These are phyloP conservation scores for Poteriospumella lacustris DNA, from an alignment of 108 stramenopile genomes.

Conservation along the genomic window DNA sequence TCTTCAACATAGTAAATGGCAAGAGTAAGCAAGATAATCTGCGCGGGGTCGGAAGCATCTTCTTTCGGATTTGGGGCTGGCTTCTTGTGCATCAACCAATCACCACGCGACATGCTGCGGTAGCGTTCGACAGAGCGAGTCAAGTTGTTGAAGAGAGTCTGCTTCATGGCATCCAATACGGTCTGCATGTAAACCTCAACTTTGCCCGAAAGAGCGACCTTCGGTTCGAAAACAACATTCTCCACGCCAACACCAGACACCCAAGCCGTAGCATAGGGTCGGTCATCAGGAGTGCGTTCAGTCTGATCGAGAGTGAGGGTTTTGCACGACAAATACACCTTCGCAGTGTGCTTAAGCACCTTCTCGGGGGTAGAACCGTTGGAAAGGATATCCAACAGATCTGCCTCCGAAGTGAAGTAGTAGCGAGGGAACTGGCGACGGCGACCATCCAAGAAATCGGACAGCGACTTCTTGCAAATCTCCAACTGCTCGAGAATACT, in stretches of 20 bases:
- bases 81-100: slow-evolving; percentile 65
- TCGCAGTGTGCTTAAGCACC: slow-evolving; percentile 65
- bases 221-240: slow-evolving; percentile 61
- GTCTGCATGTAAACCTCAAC: slow-evolving; percentile 74
- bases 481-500: slow-evolving; percentile 63
- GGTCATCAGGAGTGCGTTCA: slow-evolving; percentile 25
- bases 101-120: slow-evolving; percentile 52
- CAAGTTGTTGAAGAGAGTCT: slow-evolving; percentile 55
- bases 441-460: slow-evolving; percentile 69
- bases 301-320: slow-evolving; percentile 51
- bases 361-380: slow-evolving; percentile 65
- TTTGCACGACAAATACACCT: slow-evolving; percentile 68
- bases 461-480: slow-evolving; percentile 68
- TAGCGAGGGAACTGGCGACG: slow-evolving; percentile 71
- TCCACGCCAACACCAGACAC: slow-evolving; percentile 65
- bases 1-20: slow-evolving; percentile 66
- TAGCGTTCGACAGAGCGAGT: slow-evolving; percentile 57
- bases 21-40: slow-evolving; percentile 64
- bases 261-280: slow-evolving; percentile 57
- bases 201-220: slow-evolving; percentile 67
- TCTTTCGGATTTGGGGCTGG: slow-evolving; percentile 38
- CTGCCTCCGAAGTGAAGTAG: slow-evolving; percentile 72
- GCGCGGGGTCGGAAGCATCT: slow-evolving; percentile 63
- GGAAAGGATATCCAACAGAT: slow-evolving; percentile 70
- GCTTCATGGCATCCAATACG: slow-evolving; percentile 57